Conservation (phyloP, 2,329 filamentous ascomycete species). For the Diaporthe nobilis region DNA sequence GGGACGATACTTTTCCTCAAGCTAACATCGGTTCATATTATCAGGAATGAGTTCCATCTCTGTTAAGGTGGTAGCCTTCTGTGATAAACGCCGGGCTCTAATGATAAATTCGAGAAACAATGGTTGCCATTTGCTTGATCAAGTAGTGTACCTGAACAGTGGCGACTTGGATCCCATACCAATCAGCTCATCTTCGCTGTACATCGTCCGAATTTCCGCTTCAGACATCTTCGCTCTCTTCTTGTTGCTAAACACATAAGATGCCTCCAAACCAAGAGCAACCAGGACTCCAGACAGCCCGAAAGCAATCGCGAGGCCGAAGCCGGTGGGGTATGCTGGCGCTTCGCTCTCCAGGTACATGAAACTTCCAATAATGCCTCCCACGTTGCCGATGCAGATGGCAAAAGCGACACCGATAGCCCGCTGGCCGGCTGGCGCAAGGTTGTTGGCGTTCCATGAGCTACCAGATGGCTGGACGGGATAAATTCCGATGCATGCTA, state of each 20-base stretch:
- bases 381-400: slow-evolving; percentile 56
- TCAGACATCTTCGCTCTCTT: slow-evolving; percentile 47
- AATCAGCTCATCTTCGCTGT: slow-evolving; percentile 55
- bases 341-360: slow-evolving; percentile 43
- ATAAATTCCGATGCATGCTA: slow-evolving; percentile 79
- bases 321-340: slow-evolving; percentile 53
- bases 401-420: slow-evolving; percentile 57
- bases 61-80: background rate
- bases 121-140: background rate
- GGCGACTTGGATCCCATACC: slow-evolving; percentile 58
- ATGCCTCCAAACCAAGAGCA: slow-evolving; percentile 49
- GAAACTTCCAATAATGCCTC: slow-evolving; percentile 55
- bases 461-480: slow-evolving; percentile 75
- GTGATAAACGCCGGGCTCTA: background rate
- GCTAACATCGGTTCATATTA: background rate
- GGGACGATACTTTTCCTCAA: too few species aligned
- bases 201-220: slow-evolving; percentile 48
- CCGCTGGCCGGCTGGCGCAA: slow-evolving; percentile 57
- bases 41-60: background rate
- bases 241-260: slow-evolving; percentile 48
- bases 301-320: slow-evolving; percentile 52
- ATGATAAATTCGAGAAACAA: too few species aligned
- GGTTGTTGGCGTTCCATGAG: slow-evolving; percentile 78
- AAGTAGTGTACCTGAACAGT: slow-evolving; percentile 54
- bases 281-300: slow-evolving; percentile 46